Conservation (phyloP, 257 asterid genomes). For the Paulownia fortunei region DNA sequence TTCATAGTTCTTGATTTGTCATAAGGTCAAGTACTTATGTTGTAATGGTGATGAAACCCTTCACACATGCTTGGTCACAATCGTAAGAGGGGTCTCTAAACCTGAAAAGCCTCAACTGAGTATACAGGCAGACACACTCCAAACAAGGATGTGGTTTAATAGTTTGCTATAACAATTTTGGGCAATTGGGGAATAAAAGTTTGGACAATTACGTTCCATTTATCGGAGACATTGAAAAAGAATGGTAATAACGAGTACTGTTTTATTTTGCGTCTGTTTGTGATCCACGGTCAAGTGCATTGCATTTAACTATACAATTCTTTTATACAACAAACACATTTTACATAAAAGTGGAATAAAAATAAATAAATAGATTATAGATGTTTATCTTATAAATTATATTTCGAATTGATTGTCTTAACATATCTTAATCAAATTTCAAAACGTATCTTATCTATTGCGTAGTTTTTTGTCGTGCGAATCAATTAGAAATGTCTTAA, state of each 20-base stretch:
- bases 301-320: conserved; percentile 15
- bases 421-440: background rate
- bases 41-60: background rate
- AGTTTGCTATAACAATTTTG: background rate
- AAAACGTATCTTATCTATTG: background rate
- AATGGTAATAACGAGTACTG: background rate
- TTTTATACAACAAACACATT: background rate
- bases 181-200: background rate
- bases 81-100: background rate
- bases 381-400: background rate
- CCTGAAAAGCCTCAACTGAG: background rate
- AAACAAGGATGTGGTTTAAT: background rate
- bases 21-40: background rate
- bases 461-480: background rate
- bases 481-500: background rate
- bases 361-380: background rate
- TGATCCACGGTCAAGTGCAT: conserved; percentile 18
- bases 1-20: too few relatives aligned
- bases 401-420: background rate
- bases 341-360: background rate
- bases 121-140: conserved; percentile 9
- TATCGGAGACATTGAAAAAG: conserved; percentile 22
- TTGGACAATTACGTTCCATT: conserved; percentile 10
- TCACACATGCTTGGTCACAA: conserved; percentile 10
- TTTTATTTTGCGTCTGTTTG: background rate